A percentile compares a stretch with the other conserved stretches of the same genome.
These are phyloP conservation scores for Cladobotryum mycophilum DNA, from an alignment of 2,329 filamentous ascomycete species.

Conservation along the genomic window DNA sequence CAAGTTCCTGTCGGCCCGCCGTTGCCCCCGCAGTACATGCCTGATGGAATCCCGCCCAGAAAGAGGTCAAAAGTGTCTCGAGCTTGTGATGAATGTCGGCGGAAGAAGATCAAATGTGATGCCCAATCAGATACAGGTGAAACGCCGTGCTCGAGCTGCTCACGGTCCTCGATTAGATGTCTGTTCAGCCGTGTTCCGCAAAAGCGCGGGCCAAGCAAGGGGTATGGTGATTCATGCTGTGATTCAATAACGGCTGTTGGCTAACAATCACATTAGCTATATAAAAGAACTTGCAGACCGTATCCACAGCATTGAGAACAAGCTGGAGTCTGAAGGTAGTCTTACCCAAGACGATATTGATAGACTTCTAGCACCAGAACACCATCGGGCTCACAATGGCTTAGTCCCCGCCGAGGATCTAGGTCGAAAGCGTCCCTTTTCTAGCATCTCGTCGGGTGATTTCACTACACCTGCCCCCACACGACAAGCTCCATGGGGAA, in stretches of 20 bases:
- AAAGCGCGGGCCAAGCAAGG: constrained; percentile 85
- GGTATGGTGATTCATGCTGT: constrained; percentile 38
- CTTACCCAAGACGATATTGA: constrained; percentile 43
- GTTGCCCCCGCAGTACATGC: constrained; percentile 34
- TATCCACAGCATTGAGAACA: constrained; percentile 74
- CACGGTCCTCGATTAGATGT: constrained; percentile 67
- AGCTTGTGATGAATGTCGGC: constrained; percentile 81
- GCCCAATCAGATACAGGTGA: constrained; percentile 67
- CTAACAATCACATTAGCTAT: constrained; percentile 47
- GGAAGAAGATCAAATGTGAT: constrained; percentile 88
- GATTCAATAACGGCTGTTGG: not conserved
- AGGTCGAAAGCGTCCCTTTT: constrained; percentile 41
- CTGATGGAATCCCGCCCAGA: constrained; percentile 58
- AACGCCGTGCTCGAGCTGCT: constrained; percentile 74
- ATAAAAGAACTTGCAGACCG: constrained; percentile 88
- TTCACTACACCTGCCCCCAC: constrained; percentile 34
- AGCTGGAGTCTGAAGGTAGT: constrained; percentile 52
- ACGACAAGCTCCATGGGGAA: constrained; percentile 41
- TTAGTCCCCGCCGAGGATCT: constrained; percentile 23
- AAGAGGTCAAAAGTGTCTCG: constrained; percentile 83
- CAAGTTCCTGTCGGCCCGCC: constrained; percentile 31
- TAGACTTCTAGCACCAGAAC: constrained; percentile 30
- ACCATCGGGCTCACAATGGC: constrained; percentile 24
- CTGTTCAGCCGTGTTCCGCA: constrained; percentile 83
- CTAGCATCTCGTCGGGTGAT: constrained; percentile 39